Conservation (phyloP, 176 grass and related monocot species). For the Oryza longistaminata region DNA sequence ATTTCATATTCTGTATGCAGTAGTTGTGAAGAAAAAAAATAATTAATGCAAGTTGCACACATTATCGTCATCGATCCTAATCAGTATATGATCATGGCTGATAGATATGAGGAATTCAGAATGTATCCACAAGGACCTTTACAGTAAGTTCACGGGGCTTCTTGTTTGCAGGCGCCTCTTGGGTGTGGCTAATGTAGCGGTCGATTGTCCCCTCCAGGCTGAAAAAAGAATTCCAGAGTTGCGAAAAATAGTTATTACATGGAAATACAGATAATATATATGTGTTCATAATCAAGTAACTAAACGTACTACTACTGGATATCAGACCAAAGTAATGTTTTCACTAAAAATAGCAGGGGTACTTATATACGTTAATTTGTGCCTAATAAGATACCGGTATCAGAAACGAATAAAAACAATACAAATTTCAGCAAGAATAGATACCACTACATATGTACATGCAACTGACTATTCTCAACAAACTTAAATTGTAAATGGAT, state of each 20-base stretch:
- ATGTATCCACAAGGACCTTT: background rate
- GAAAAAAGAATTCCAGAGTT: background rate
- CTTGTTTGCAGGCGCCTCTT: background rate
- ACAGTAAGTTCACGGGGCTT: background rate
- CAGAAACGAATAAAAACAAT: background rate
- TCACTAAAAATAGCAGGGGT: background rate
- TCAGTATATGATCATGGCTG: background rate
- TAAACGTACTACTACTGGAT: too few species aligned
- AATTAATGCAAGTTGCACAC: background rate
- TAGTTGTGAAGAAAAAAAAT: background rate
- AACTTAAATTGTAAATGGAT: background rate
- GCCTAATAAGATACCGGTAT: too few species aligned
- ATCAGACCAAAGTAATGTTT: background rate
- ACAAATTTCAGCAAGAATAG: background rate
- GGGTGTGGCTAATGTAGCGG: conserved; percentile 40
- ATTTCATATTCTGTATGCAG: conserved; percentile 31
- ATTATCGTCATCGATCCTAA: background rate
- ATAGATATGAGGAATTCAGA: background rate
- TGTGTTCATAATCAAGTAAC: background rate
- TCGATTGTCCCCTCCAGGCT: conserved; percentile 60
- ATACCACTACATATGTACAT: background rate
- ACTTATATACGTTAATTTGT: background rate
- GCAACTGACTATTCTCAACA: background rate
- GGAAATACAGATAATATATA: background rate
- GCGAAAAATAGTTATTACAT: background rate